Evolutionary conservation across 768 basidiomycete species (phyloP).

Genomic region (Tulasnella sp.): DNA sequence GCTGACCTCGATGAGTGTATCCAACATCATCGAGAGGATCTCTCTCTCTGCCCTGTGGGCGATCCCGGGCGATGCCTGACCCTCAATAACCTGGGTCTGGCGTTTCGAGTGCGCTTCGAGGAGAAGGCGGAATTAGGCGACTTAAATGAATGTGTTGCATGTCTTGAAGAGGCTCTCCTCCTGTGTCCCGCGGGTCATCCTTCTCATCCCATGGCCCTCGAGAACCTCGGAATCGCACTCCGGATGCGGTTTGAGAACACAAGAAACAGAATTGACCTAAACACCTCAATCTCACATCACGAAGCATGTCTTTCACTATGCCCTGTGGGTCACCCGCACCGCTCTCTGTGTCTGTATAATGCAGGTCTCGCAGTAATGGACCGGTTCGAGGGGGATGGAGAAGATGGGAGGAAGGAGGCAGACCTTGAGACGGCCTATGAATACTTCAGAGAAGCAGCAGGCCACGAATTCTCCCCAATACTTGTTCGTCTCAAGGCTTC

Average conservation of each 20-base stretch:
- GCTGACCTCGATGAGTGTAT: neutral
- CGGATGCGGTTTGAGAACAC: neutral
- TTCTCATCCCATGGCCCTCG: neutral
- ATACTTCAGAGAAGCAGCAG: neutral
- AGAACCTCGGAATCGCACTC: neutral
- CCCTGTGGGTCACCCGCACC: neutral
- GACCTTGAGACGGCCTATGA: neutral
- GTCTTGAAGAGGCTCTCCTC: neutral
- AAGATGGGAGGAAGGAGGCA: neutral
- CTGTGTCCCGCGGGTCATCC: neutral
- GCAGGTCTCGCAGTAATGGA: neutral
- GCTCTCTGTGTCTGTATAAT: neutral
- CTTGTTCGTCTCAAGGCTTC: neutral
- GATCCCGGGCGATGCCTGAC: neutral
- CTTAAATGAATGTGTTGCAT: neutral
- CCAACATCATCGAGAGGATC: neutral
- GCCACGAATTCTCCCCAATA: neutral
- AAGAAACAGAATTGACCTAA: neutral
- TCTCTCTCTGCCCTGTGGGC: neutral
- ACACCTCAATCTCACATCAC: neutral
- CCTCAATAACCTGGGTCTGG: neutral
- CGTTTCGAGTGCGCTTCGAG: neutral
- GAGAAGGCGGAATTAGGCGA: neutral
- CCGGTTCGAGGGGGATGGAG: neutral
- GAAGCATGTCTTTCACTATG: neutral